These are phyloP conservation scores for Calonectria leucothoes DNA, from an alignment of 2,329 filamentous ascomycete genomes.

Conservation along the genomic window DNA sequence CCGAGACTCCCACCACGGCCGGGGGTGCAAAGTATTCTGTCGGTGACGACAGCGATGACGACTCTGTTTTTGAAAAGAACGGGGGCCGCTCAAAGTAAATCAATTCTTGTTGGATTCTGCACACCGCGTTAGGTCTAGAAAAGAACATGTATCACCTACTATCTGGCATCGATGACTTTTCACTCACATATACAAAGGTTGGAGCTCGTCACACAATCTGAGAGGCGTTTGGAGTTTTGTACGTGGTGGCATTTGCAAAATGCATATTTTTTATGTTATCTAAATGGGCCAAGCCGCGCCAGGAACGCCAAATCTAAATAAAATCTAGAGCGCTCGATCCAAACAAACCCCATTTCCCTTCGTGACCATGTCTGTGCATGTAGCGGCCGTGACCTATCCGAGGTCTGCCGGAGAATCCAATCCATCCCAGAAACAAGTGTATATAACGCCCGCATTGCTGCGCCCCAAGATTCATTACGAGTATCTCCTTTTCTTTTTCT, in stretches of 20 bases:
- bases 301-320: slow-evolving; percentile 36
- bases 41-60: slow-evolving; percentile 58
- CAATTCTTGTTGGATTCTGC: neutral
- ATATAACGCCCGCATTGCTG: slow-evolving; percentile 40
- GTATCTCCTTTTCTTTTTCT: slow-evolving; percentile 27
- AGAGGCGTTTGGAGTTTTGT: slow-evolving; percentile 34
- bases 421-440: slow-evolving; percentile 33
- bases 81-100: slow-evolving; percentile 7
- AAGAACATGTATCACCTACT: neutral
- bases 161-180: slow-evolving; percentile 21
- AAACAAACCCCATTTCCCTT: slow-evolving; percentile 34
- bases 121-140: neutral
- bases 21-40: slow-evolving; percentile 65
- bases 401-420: slow-evolving; percentile 31
- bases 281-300: slow-evolving; percentile 37
- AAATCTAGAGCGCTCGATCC: slow-evolving; percentile 38
- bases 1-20: slow-evolving; percentile 57
- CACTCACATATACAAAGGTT: slow-evolving; percentile 25
- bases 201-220: slow-evolving; percentile 25
- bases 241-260: slow-evolving; percentile 17
- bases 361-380: slow-evolving; percentile 27
- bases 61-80: slow-evolving; percentile 42
- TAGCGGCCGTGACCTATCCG: slow-evolving; percentile 31
- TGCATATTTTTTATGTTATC: slow-evolving; percentile 37
- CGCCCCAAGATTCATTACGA: slow-evolving; percentile 30